phyloP scores from a whole-genome alignment of 768 basidiomycete species.

The Astraeus odoratus region DNA sequence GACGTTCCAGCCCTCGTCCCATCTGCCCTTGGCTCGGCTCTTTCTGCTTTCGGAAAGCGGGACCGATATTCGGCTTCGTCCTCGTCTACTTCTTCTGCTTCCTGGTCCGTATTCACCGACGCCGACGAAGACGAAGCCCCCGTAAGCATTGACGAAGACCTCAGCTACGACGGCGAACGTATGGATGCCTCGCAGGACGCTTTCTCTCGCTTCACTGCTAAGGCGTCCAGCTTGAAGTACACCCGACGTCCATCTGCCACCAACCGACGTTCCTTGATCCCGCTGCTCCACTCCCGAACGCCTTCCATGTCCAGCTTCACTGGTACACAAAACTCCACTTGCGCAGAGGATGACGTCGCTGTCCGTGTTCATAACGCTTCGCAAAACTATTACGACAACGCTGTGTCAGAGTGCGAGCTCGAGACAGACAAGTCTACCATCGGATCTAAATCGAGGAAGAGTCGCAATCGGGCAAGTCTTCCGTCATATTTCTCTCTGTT shows the following conservation, averaged over 20 bases:
- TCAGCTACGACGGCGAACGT: constrained; percentile 23
- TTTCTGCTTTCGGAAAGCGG: constrained; percentile 38
- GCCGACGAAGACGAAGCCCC: constrained; percentile 46
- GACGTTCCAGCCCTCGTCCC: constrained; percentile 66
- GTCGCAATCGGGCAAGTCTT: constrained; percentile 64
- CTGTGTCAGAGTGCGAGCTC: constrained; percentile 20
- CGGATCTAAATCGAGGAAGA: constrained; percentile 38
- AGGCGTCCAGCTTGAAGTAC: constrained; percentile 52
- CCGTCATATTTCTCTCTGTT: constrained; percentile 73
- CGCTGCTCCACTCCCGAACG: constrained; percentile 47
- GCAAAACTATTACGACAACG: constrained; percentile 25
- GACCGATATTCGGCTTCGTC: constrained; percentile 53
- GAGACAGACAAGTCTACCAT: constrained; percentile 23
- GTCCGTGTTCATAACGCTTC: constrained; percentile 31
- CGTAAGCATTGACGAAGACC: constrained; percentile 30
- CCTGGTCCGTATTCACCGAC: constrained; percentile 61
- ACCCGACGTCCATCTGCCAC: constrained; percentile 65
- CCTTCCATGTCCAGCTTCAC: constrained; percentile 38
- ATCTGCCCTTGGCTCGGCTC: constrained; percentile 47
- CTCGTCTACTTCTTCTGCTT: constrained; percentile 56
- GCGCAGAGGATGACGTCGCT: constrained; percentile 40
- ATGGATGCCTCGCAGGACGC: constrained; percentile 34
- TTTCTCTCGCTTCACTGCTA: constrained; percentile 37
- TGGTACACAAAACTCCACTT: constrained; percentile 25
- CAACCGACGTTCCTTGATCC: constrained; percentile 58